Evolutionary conservation across 208 protist species (phyloP).

Genomic region (Wallacemonas collosoma): DNA sequence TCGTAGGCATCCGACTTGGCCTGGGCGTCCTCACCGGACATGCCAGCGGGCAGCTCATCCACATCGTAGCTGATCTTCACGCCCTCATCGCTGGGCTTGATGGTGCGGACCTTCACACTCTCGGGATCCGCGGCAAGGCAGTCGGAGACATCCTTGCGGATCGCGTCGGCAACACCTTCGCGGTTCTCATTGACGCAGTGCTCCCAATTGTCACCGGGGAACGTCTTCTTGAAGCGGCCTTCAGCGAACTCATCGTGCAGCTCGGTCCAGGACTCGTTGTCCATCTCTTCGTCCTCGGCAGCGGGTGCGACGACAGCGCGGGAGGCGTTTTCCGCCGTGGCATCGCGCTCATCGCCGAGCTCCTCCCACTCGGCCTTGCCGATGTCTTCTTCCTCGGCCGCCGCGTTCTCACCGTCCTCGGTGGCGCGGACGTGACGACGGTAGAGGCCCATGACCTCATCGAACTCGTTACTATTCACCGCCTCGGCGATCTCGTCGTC

Average conservation of each 20-base stretch:
- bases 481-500: conserved; percentile 42
- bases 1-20: conserved; percentile 26
- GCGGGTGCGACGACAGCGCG: background rate
- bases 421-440: conserved; percentile 25
- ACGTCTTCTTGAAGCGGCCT: conserved; percentile 34
- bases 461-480: conserved; percentile 45
- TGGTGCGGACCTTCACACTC: conserved; percentile 26
- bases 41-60: conserved; percentile 14
- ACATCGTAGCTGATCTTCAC: conserved; percentile 42
- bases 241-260: conserved; percentile 19
- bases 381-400: conserved; percentile 34
- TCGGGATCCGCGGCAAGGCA: conserved; percentile 24
- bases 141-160: conserved; percentile 33
- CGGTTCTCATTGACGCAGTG: conserved; percentile 16
- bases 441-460: conserved; percentile 44
- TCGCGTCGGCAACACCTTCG: conserved; percentile 32
- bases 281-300: conserved; percentile 12
- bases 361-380: conserved; percentile 28
- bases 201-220: conserved; percentile 33
- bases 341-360: conserved; percentile 22
- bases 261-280: conserved; percentile 13
- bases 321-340: background rate
- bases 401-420: conserved; percentile 7
- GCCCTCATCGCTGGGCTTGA: conserved; percentile 28
- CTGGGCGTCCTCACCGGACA: conserved; percentile 9